Evolutionary conservation across 306 rosid species (phyloP).

Genomic region (Dryas drummondii): DNA sequence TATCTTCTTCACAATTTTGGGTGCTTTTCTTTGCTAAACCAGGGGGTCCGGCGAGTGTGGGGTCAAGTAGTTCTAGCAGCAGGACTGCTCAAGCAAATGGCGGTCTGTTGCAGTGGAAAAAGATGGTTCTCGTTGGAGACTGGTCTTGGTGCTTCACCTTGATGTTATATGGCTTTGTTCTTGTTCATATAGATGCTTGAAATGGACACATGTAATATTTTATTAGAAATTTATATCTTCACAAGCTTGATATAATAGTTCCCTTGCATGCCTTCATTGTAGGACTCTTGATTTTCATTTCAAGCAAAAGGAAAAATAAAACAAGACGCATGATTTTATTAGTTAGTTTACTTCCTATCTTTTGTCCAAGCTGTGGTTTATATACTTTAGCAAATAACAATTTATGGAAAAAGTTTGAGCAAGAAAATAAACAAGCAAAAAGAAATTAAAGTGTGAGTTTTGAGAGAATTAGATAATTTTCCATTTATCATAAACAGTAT

Average conservation of each 20-base stretch:
- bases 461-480: too few relatives aligned
- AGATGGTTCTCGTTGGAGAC: slow-evolving; percentile 19
- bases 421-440: too few relatives aligned
- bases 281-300: background rate
- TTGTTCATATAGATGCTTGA: slow-evolving; percentile 23
- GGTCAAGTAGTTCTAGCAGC: slow-evolving; percentile 20
- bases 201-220: background rate
- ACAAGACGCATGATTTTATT: too few relatives aligned
- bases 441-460: too few relatives aligned
- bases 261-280: background rate
- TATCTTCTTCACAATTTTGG: background rate
- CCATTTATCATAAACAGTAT: too few relatives aligned
- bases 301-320: background rate
- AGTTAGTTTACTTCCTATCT: too few relatives aligned
- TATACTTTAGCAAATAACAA: too few relatives aligned
- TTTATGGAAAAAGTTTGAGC: too few relatives aligned
- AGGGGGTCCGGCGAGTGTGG: slow-evolving; percentile 24
- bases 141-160: slow-evolving; percentile 30
- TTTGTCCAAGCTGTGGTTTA: too few relatives aligned
- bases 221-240: background rate
- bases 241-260: background rate
- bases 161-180: slow-evolving; percentile 22
- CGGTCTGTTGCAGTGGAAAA: slow-evolving; percentile 29
- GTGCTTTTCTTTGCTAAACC: background rate
- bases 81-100: slow-evolving; percentile 28